These are phyloP conservation scores for Oxyria digyna DNA, from an alignment of 148 eudicot genomes.

Conservation along the genomic window DNA sequence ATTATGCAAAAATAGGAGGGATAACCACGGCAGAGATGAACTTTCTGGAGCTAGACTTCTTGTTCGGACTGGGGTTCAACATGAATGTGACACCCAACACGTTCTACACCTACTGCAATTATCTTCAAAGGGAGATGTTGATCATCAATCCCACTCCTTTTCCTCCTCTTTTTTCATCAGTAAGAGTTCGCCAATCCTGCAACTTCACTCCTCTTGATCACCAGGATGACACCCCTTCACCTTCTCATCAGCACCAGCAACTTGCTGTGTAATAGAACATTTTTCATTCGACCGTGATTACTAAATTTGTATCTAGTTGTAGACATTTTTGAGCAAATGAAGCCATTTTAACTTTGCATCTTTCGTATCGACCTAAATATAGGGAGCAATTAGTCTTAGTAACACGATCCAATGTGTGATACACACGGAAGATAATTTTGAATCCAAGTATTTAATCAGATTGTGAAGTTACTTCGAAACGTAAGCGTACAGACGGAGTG, in stretches of 20 bases:
- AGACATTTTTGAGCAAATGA: background rate
- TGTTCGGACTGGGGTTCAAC: conserved; percentile 30
- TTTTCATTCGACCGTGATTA: background rate
- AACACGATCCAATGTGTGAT: too few species aligned
- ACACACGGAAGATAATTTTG: too few species aligned
- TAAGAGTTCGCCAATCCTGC: background rate
- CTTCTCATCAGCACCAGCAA: background rate
- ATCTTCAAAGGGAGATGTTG: conserved; percentile 27
- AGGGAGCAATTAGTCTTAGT: too few species aligned
- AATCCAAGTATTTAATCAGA: too few species aligned
- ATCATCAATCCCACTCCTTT: background rate
- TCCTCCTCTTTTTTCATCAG: background rate
- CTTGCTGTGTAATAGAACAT: background rate
- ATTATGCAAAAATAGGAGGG: conserved; percentile 33
- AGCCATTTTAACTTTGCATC: background rate
- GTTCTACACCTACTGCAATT: conserved; percentile 25
- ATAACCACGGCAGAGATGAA: conserved; percentile 35
- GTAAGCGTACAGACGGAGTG: too few species aligned
- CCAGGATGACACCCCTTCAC: background rate
- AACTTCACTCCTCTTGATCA: background rate
- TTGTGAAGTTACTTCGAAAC: too few species aligned
- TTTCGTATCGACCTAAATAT: too few species aligned
- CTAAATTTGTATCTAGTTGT: background rate
- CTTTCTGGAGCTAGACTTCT: conserved; percentile 34
- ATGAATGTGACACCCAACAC: conserved; percentile 29